These are phyloP conservation scores for Jackrogersella multiformis DNA, from an alignment of 495 filamentous ascomycete genomes.

Conservation along the genomic window DNA sequence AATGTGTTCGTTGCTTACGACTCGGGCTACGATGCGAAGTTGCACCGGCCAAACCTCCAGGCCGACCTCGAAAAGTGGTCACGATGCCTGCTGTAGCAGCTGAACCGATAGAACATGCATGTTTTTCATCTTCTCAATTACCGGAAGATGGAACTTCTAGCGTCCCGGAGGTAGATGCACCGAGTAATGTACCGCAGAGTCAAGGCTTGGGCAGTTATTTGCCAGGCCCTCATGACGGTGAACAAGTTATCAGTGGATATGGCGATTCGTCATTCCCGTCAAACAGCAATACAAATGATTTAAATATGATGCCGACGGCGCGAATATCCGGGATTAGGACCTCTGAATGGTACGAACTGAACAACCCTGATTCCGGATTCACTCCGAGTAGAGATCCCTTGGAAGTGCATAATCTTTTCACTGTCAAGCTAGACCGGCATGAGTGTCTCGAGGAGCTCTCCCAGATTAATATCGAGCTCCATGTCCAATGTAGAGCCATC, in stretches of 20 bases:
- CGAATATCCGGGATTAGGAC: conserved; percentile 2
- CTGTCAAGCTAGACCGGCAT: conserved; percentile 23
- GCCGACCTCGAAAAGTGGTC: conserved; percentile 26
- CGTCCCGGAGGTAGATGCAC: background rate
- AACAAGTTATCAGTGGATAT: background rate
- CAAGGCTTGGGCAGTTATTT: background rate
- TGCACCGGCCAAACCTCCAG: conserved; percentile 33
- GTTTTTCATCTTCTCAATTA: background rate
- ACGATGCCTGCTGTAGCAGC: background rate
- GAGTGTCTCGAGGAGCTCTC: conserved; percentile 36
- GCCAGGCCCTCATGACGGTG: background rate
- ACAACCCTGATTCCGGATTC: background rate
- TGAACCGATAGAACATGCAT: background rate
- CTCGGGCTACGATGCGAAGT: conserved; percentile 30
- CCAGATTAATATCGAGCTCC: conserved; percentile 31
- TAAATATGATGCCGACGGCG: background rate
- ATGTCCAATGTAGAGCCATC: conserved; percentile 7
- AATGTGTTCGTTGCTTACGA: conserved; percentile 36
- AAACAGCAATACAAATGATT: background rate
- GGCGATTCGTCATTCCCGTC: background rate
- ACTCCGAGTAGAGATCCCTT: conserved; percentile 15
- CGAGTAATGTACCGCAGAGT: background rate
- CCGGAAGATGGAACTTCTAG: background rate
- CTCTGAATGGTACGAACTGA: conserved; percentile 20
- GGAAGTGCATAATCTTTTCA: conserved; percentile 34